These are phyloP conservation scores for Bipolaris zeicola DNA, from an alignment of 2,329 filamentous ascomycete species.

Conservation along the genomic window DNA sequence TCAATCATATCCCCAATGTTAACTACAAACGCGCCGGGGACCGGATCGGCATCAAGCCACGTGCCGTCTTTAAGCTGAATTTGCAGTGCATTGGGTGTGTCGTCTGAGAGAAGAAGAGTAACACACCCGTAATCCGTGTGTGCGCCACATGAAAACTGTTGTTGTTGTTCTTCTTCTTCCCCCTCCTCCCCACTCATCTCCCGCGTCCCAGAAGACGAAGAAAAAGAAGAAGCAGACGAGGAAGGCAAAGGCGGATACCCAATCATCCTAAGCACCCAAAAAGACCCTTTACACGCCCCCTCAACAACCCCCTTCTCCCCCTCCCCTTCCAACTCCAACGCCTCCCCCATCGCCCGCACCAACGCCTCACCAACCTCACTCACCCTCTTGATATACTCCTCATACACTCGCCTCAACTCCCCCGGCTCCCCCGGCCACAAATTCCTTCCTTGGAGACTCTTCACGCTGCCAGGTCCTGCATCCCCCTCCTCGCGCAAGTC, in stretches of 20 bases:
- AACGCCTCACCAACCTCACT: constrained; percentile 41
- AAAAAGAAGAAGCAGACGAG: not conserved
- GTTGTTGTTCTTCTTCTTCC: not conserved
- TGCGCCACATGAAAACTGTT: constrained; percentile 50
- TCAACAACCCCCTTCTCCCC: constrained; percentile 42
- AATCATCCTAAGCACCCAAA: constrained; percentile 52
- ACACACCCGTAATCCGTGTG: constrained; percentile 56
- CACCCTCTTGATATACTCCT: constrained; percentile 37
- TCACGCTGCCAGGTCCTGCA: constrained; percentile 26
- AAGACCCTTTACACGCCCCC: constrained; percentile 38
- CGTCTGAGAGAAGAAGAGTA: constrained; percentile 54
- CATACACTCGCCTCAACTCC: constrained; percentile 40
- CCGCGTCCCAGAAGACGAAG: too few relatives aligned
- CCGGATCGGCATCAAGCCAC: constrained; percentile 55
- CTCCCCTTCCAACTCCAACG: constrained; percentile 33
- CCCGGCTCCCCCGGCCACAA: constrained; percentile 49
- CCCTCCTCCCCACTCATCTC: too few relatives aligned
- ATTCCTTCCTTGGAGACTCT: constrained; percentile 50
- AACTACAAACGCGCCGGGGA: constrained; percentile 54
- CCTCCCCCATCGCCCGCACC: constrained; percentile 48
- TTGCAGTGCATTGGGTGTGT: constrained; percentile 52
- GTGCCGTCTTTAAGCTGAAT: constrained; percentile 50
- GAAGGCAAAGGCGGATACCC: constrained; percentile 44
- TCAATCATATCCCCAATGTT: constrained; percentile 59
- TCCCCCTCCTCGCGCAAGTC: constrained; percentile 17